Evolutionary conservation across 345 rosid genomes (phyloP), one percentile per base, ranked within the genome.

Genomic region (Brassica carinata): DNA sequence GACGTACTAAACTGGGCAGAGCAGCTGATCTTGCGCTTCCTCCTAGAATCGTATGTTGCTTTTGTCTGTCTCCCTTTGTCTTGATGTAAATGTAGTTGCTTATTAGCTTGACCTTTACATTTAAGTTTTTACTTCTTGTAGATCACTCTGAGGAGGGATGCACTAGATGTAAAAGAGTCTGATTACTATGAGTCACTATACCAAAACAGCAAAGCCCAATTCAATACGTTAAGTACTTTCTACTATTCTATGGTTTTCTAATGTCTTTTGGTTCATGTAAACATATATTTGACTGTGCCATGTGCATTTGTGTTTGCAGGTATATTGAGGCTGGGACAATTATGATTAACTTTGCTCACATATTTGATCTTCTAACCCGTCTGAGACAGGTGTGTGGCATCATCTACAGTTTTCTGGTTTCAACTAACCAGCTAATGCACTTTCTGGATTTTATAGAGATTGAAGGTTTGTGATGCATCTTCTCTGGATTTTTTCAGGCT

Each of bases 11-110:
- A 81, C 85, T 81, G 51, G 98, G 97, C 80, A 85, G 99, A 77
- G 99, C 99, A 80, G 90, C 98, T 72, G 99, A 96, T 88, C 99
- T 96, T 77, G 99, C 99, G 8, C 96, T 93, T 86, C 98, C 99
- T 81, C 96, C 99, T 4, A 89, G 96, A 85, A 87, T 90, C 57
- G 98, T 96, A 85, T 84, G 90, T 80, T 64, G 7, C 64, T 14
- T 40, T 74, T 57, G 19, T 67, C 65, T 38, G n/a, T n/a, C n/a
- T n/a, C n/a, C 75, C 29, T 19, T 69, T 70, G 73, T 48, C 33
- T 38, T 27, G 66, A 5, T 74, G 59, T 27, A 51, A 33, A 76
- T 72, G 62, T 34, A 43, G 53, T 51, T 72, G 71, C 76, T 66
- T 77, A 31, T 64, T 62, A 58, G 59, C 45, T 13, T 36, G 36